Evolutionary conservation across 108 stramenopile species (phyloP).

Genomic region (Phaeodactylum tricornutum): DNA sequence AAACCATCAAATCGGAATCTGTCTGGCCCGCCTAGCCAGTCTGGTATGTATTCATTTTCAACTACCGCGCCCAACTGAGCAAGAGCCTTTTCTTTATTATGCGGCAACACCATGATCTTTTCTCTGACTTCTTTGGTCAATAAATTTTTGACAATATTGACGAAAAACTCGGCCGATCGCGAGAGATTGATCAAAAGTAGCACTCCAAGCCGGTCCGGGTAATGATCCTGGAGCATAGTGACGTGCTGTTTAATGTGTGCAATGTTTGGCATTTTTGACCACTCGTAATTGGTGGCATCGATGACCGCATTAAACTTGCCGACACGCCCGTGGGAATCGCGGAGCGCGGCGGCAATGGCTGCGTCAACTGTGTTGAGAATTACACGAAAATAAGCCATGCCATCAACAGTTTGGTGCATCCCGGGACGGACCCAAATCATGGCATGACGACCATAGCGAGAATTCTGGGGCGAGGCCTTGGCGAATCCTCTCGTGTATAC

Average conservation of each 20-base stretch:
- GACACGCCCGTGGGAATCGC: slow-evolving; percentile 33
- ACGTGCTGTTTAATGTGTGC: slow-evolving; percentile 31
- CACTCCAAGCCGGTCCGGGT: slow-evolving; percentile 57
- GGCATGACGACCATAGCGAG: slow-evolving; percentile 22
- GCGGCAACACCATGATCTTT: slow-evolving; percentile 60
- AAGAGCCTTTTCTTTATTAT: slow-evolving; percentile 15
- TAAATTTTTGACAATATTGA: slow-evolving; percentile 49
- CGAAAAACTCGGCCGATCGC: slow-evolving; percentile 37
- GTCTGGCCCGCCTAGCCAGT: slow-evolving; percentile 53
- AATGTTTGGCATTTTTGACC: slow-evolving; percentile 30
- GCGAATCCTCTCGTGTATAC: slow-evolving; percentile 45
- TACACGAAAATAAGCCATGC: slow-evolving; percentile 25
- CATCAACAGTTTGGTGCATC: slow-evolving; percentile 13
- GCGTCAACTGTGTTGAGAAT: slow-evolving; percentile 43
- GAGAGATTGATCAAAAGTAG: slow-evolving; percentile 43
- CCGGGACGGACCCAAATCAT: slow-evolving; percentile 61
- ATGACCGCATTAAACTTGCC: slow-evolving; percentile 65
- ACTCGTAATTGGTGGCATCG: slow-evolving; percentile 33
- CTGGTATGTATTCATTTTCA: slow-evolving; percentile 42
- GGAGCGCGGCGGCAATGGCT: slow-evolving; percentile 38
- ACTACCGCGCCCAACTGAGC: slow-evolving; percentile 43
- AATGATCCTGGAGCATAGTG: slow-evolving; percentile 68
- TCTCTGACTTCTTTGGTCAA: slow-evolving; percentile 57
- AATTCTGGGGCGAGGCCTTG: slow-evolving; percentile 10
- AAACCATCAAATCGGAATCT: slow-evolving; percentile 34